A percentile compares a stretch with the other conserved stretches of the same genome.
Conservation (phyloP, 345 rosid genomes). For the Psidium friedrichsthalianum region DNA sequence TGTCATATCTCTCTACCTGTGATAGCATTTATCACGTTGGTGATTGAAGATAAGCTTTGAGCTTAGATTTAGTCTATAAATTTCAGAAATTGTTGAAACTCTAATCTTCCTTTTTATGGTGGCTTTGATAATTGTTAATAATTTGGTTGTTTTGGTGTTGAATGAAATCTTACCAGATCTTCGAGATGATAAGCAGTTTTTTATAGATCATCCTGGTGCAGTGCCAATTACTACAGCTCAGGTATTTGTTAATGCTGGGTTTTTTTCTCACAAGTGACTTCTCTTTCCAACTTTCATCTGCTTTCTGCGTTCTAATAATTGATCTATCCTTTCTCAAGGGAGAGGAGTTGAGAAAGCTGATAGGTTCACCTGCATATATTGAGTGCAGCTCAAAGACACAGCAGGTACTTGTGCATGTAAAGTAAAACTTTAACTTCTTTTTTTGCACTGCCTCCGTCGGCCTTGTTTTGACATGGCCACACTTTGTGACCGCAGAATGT, state of each 20-base stretch:
- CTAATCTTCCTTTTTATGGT: neutral
- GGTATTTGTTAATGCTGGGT: slow-evolving; percentile 20
- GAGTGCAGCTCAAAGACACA: slow-evolving; percentile 96
- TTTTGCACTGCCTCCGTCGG: neutral
- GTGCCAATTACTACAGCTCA: slow-evolving; percentile 68
- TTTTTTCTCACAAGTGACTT: neutral
- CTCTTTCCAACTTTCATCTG: neutral
- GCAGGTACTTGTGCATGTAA: slow-evolving; percentile 44
- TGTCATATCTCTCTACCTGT: neutral
- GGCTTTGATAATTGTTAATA: neutral
- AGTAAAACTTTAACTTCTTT: neutral
- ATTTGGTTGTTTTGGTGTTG: neutral
- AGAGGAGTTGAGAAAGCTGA: slow-evolving; percentile 81
- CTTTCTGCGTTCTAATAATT: neutral
- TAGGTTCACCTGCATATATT: slow-evolving; percentile 67
- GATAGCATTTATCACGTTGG: neutral
- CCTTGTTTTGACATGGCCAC: neutral
- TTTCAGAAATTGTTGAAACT: neutral
- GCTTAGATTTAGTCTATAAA: neutral
- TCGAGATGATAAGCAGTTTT: slow-evolving; percentile 84
- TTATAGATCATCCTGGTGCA: slow-evolving; percentile 84
- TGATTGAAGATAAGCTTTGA: neutral
- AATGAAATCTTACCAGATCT: slow-evolving; percentile 40
- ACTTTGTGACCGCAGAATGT: slow-evolving; percentile 51
- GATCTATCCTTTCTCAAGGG: slow-evolving; percentile 28